A percentile compares a stretch with the other conserved stretches of the same genome.
Evolutionary conservation across 257 asterid species (phyloP).

Genomic region (Scutellaria baicalensis): DNA sequence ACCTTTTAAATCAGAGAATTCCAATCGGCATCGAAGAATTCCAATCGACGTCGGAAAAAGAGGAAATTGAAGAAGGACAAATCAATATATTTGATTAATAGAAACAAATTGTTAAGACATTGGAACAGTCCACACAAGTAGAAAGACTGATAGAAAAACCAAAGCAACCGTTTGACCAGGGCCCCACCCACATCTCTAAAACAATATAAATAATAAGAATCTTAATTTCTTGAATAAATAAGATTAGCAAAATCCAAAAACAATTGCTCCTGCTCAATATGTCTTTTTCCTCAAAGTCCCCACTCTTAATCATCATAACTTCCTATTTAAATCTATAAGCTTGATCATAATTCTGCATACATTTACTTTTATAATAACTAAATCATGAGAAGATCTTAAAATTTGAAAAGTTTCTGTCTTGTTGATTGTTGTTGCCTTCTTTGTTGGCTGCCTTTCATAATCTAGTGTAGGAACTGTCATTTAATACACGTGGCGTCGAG

Average conservation of each 20-base stretch:
- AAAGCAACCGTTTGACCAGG: slow-evolving; percentile 41
- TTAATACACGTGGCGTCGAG: slow-evolving; percentile 1
- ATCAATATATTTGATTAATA: too few species aligned
- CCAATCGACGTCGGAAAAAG: too few species aligned
- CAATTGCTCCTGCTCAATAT: slow-evolving; percentile 20
- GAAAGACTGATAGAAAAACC: slow-evolving; percentile 21
- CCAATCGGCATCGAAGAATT: too few species aligned
- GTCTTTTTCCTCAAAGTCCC: slow-evolving; percentile 18
- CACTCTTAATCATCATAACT: background rate
- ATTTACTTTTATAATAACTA: background rate
- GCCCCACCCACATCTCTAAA: slow-evolving; percentile 13
- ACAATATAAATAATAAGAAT: slow-evolving; percentile 13
- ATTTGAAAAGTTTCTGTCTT: slow-evolving; percentile 16
- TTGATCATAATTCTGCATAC: background rate
- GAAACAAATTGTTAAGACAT: too few species aligned
- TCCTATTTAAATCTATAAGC: background rate
- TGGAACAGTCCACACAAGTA: slow-evolving; percentile 8
- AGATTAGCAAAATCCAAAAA: slow-evolving; percentile 34
- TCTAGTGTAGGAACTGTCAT: background rate
- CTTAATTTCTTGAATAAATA: slow-evolving; percentile 17
- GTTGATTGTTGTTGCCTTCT: slow-evolving; percentile 21
- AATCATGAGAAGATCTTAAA: slow-evolving; percentile 6
- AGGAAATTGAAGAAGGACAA: too few species aligned
- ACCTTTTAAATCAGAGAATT: too few species aligned
- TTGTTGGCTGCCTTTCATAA: slow-evolving; percentile 21